Conservation (phyloP, 257 asterid genomes). For the Misopates orontium region DNA sequence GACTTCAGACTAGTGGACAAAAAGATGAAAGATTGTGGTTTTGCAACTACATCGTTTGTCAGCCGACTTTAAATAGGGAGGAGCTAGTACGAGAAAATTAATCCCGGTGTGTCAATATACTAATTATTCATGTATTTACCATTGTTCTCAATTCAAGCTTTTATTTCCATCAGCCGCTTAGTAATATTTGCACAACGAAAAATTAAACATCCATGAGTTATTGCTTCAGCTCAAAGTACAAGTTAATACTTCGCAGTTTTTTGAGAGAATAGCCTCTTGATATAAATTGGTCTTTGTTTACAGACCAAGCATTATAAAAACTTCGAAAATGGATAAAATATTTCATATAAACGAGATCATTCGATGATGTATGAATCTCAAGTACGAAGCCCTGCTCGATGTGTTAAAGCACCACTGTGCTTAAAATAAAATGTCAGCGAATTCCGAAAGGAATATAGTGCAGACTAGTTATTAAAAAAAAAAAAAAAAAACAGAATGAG, state of each 20-base stretch:
- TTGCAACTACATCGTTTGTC: slow-evolving; percentile 19
- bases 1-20: slow-evolving; percentile 19
- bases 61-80: slow-evolving; percentile 17
- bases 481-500: too few relatives aligned
- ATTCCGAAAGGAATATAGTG: too few relatives aligned
- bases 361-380: background rate
- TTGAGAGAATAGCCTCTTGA: slow-evolving; percentile 17
- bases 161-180: background rate
- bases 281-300: background rate
- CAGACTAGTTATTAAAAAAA: too few relatives aligned
- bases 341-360: slow-evolving; percentile 11
- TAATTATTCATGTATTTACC: slow-evolving; percentile 25
- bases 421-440: too few relatives aligned
- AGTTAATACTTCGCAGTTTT: background rate
- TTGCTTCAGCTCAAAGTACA: background rate
- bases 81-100: slow-evolving; percentile 23
- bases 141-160: slow-evolving; percentile 22
- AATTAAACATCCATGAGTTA: slow-evolving; percentile 15
- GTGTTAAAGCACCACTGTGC: too few relatives aligned
- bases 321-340: background rate
- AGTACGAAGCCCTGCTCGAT: too few relatives aligned
- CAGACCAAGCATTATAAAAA: background rate
- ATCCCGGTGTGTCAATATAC: slow-evolving; percentile 21
- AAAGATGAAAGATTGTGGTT: slow-evolving; percentile 16
- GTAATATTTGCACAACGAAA: slow-evolving; percentile 17